Evolutionary conservation across 345 rosid species (phyloP).

Genomic region (Trapa bicornis): DNA sequence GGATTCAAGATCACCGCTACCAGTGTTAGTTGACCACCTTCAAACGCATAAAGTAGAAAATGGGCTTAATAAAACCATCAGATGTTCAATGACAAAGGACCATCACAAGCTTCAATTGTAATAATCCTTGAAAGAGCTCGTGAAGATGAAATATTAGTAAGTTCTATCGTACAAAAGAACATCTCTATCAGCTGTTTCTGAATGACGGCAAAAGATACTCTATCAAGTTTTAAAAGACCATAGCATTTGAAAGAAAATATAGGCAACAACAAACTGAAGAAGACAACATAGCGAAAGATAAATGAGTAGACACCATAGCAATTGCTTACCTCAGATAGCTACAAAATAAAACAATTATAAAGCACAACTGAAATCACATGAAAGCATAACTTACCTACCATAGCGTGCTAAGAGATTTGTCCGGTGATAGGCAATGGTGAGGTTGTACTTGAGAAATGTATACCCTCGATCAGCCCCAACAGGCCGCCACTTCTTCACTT

Average conservation of each 20-base stretch:
- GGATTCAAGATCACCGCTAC: slow-evolving; percentile 59
- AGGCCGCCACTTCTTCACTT: slow-evolving; percentile 88
- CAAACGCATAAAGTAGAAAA: slow-evolving; percentile 8
- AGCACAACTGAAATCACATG: not conserved
- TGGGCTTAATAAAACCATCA: not conserved
- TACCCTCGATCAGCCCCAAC: slow-evolving; percentile 93
- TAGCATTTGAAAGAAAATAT: not conserved
- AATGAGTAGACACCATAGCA: not conserved
- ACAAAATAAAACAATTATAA: not conserved
- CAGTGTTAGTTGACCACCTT: slow-evolving; percentile 62
- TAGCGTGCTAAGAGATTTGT: slow-evolving; percentile 85
- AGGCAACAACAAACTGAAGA: not conserved
- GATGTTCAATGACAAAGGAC: not conserved
- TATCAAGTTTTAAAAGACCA: not conserved
- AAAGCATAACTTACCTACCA: slow-evolving; percentile 72
- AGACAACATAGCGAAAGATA: not conserved
- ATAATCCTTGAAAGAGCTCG: not conserved
- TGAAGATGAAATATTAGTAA: not conserved
- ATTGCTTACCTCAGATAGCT: not conserved
- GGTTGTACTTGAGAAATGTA: slow-evolving; percentile 60
- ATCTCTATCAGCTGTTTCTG: not conserved
- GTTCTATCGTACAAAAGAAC: not conserved
- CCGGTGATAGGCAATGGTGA: slow-evolving; percentile 83
- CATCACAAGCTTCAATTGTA: not conserved
- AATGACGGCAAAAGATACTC: not conserved